Evolutionary conservation across 2,329 filamentous ascomycete species (phyloP).

Genomic region (Ophiostoma ips): DNA sequence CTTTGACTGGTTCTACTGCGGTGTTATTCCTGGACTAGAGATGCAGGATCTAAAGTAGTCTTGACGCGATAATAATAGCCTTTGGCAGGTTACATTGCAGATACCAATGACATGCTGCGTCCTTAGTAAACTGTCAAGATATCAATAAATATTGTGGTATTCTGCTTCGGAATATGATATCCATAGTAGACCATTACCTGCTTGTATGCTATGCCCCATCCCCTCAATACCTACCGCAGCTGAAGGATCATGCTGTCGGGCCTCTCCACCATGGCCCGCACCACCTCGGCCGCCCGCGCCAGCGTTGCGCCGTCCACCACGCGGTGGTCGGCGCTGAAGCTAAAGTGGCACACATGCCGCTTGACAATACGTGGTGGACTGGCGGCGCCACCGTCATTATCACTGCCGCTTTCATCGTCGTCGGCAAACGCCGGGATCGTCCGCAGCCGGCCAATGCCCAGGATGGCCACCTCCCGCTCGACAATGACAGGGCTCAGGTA

Average conservation of each 20-base stretch:
- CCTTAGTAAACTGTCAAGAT: no score
- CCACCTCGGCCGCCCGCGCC: conserved; percentile 74
- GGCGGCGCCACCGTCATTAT: conserved; percentile 40
- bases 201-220: background rate
- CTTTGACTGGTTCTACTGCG: no score
- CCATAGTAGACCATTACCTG: no score
- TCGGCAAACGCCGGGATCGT: conserved; percentile 66
- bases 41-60: no score
- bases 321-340: conserved; percentile 91
- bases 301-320: conserved; percentile 92
- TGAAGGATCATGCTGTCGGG: conserved; percentile 79
- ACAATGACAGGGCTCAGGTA: conserved; percentile 88
- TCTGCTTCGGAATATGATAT: no score
- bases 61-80: no score
- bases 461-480: conserved; percentile 77
- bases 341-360: conserved; percentile 77
- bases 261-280: conserved; percentile 66
- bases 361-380: conserved; percentile 53
- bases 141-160: no score
- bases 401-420: conserved; percentile 29
- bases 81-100: no score
- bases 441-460: conserved; percentile 73
- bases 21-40: no score
- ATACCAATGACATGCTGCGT: no score
- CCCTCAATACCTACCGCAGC: conserved; percentile 40